Evolutionary conservation across 2,329 filamentous ascomycete species (phyloP).

Genomic region (Xylariaceae sp.): DNA sequence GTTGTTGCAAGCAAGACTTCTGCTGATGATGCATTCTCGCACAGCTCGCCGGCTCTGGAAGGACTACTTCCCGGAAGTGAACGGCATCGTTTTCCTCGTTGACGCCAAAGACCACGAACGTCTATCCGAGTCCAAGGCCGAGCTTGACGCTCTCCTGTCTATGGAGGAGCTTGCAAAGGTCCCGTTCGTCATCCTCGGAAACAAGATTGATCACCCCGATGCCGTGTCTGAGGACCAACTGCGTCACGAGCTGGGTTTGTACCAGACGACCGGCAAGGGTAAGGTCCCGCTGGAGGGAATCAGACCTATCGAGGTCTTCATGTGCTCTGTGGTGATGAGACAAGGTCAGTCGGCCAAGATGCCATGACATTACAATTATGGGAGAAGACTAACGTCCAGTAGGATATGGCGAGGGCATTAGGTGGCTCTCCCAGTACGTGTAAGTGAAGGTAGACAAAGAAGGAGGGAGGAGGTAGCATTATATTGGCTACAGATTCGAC

Average conservation of each 20-base stretch:
- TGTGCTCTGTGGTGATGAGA: constrained; percentile 98
- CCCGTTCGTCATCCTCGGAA: constrained; percentile 92
- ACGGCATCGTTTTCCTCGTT: constrained; percentile 95
- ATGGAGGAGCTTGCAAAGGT: constrained; percentile 98
- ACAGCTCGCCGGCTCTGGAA: constrained; percentile 90
- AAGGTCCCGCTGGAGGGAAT: constrained; percentile 92
- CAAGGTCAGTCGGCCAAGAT: constrained; percentile 64
- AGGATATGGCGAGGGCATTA: constrained; percentile 87
- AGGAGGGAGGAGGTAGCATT: constrained; percentile 4
- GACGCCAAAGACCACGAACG: constrained; percentile 97
- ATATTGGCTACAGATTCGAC: constrained; percentile 11
- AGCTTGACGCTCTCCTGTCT: constrained; percentile 90
- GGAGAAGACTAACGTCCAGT: constrained; percentile 24
- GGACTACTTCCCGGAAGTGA: constrained; percentile 96
- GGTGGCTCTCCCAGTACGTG: constrained; percentile 92
- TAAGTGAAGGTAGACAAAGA: constrained; percentile 48
- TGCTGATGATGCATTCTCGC: constrained; percentile 3
- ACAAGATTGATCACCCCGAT: constrained; percentile 99
- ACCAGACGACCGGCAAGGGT: constrained; percentile 95
- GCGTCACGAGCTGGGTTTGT: constrained; percentile 86
- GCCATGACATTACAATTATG: background rate
- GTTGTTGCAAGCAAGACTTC: background rate
- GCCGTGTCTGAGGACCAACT: constrained; percentile 96
- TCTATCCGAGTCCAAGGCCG: constrained; percentile 90
- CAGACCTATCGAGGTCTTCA: constrained; percentile 94